These are phyloP conservation scores for Pholiota molesta DNA, from an alignment of 768 basidiomycete species.

Conservation along the genomic window DNA sequence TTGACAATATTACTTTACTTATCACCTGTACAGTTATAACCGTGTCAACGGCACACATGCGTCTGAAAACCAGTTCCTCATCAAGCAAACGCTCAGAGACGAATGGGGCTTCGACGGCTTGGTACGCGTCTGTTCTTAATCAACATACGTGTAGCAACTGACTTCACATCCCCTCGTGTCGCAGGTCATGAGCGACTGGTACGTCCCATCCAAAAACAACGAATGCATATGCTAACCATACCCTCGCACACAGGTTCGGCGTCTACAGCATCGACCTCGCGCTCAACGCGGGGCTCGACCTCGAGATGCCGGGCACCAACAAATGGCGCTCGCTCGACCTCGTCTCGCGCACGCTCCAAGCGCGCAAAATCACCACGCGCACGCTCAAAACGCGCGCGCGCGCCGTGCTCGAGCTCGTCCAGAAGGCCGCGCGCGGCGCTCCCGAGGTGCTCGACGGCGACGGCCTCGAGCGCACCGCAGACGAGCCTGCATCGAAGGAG, in stretches of 20 bases:
- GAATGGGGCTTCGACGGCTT: constrained; percentile 79
- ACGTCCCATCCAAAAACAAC: constrained; percentile 11
- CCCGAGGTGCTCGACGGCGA: constrained; percentile 79
- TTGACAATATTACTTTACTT: not conserved
- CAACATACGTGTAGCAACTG: not conserved
- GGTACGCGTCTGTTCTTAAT: constrained; percentile 28
- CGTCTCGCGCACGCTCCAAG: constrained; percentile 59
- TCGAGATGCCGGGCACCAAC: constrained; percentile 79
- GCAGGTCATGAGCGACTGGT: constrained; percentile 84
- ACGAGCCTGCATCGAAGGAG: constrained; percentile 60
- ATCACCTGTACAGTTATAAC: constrained; percentile 52
- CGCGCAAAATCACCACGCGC: constrained; percentile 66
- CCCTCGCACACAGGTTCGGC: constrained; percentile 52
- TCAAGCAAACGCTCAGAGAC: constrained; percentile 60
- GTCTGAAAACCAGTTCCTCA: constrained; percentile 62
- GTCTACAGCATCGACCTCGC: constrained; percentile 64
- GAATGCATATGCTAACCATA: too few species aligned
- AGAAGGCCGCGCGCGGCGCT: constrained; percentile 67
- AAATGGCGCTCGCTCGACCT: constrained; percentile 77
- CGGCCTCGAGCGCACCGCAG: constrained; percentile 62
- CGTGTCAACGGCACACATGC: constrained; percentile 77
- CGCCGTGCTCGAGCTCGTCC: constrained; percentile 68
- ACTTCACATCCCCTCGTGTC: not conserved
- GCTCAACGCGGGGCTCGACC: constrained; percentile 77
- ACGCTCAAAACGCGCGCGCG: constrained; percentile 68